Evolutionary conservation across 805 yeast species (phyloP).

Genomic region (Priceomyces carsonii): DNA sequence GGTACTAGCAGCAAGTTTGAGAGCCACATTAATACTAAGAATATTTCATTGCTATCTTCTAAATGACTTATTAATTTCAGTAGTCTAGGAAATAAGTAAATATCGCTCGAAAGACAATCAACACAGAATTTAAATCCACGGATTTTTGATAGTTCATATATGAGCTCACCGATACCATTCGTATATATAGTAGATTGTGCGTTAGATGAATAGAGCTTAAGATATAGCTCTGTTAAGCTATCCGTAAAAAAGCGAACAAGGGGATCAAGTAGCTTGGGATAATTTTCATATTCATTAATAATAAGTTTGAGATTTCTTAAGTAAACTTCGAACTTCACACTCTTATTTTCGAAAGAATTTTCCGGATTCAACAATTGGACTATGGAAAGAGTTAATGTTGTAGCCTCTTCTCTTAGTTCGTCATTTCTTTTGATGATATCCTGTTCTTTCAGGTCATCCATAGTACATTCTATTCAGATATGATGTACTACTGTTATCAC

Average conservation of each 20-base stretch:
- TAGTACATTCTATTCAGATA: no score
- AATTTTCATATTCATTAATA: slow-evolving; percentile 53
- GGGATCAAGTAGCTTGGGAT: slow-evolving; percentile 52
- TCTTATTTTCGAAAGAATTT: no score
- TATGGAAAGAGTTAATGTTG: no score
- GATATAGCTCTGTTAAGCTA: slow-evolving; percentile 26
- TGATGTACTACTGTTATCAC: no score
- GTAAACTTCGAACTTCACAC: slow-evolving; percentile 10
- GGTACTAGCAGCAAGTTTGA: slow-evolving; percentile 72
- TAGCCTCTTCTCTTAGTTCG: slow-evolving; percentile 15
- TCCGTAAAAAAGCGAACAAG: slow-evolving; percentile 35
- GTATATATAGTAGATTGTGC: slow-evolving; percentile 6
- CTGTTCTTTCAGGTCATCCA: slow-evolving; percentile 14
- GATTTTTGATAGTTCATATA: slow-evolving; percentile 65
- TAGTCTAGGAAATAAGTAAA: slow-evolving; percentile 46
- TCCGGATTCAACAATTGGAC: no score
- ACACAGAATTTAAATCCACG: slow-evolving; percentile 63
- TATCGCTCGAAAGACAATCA: slow-evolving; percentile 62
- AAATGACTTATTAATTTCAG: slow-evolving; percentile 7
- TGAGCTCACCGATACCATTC: slow-evolving; percentile 29
- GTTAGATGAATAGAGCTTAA: slow-evolving; percentile 6
- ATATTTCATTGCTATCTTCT: slow-evolving; percentile 23
- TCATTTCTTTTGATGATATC: slow-evolving; percentile 15
- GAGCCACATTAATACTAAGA: slow-evolving; percentile 66
- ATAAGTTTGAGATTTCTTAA: slow-evolving; percentile 15